Conservation (phyloP, 108 stramenopile species). For the Hondaea fermentalgiana region DNA sequence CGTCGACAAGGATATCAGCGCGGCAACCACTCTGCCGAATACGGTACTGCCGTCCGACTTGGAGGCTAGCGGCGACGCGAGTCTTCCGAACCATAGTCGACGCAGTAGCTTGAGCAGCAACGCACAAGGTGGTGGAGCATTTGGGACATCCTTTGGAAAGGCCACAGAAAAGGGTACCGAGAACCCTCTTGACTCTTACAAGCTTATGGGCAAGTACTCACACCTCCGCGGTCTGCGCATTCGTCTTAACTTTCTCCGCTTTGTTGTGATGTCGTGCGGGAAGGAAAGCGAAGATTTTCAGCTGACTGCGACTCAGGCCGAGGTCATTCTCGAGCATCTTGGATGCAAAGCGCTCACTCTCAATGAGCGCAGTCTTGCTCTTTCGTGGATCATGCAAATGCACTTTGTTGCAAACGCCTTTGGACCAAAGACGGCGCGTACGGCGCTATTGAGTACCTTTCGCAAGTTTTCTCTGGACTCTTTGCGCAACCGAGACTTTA, state of each 20-base stretch:
- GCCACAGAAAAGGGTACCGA: background rate
- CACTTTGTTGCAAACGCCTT: background rate
- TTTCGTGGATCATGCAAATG: conserved; percentile 10
- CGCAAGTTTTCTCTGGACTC: background rate
- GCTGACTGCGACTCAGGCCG: background rate
- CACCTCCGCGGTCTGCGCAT: background rate
- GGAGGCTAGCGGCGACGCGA: too few relatives aligned
- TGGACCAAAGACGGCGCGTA: background rate
- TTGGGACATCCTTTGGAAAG: too few relatives aligned
- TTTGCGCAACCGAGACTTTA: background rate
- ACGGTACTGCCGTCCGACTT: too few relatives aligned
- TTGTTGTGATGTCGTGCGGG: background rate
- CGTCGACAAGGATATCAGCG: too few relatives aligned
- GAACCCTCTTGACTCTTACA: background rate
- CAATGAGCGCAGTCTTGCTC: background rate
- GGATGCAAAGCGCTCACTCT: background rate
- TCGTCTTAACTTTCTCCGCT: background rate
- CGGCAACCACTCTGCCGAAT: too few relatives aligned
- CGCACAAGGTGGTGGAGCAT: too few relatives aligned
- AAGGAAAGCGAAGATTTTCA: background rate
- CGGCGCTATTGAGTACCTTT: background rate
- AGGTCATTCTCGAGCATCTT: background rate
- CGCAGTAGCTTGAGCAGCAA: too few relatives aligned
- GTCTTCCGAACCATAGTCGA: too few relatives aligned
- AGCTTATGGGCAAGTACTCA: conserved; percentile 9